Percentiles rank a stretch among this genome's conserved stretches.
phyloP scores from a whole-genome alignment of 495 filamentous ascomycete species.

The Durotheca rogersii region DNA sequence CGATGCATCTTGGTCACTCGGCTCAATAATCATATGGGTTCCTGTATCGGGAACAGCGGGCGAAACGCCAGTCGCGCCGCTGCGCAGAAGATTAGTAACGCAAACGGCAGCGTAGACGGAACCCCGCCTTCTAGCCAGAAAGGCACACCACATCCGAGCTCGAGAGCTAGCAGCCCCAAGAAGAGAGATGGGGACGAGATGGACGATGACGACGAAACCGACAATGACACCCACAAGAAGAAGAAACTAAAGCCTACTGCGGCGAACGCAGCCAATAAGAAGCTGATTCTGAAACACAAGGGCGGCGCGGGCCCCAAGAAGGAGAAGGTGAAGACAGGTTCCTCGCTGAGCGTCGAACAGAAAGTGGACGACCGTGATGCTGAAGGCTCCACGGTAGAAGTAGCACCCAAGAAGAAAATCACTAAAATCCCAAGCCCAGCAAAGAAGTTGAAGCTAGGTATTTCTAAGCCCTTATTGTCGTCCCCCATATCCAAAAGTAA shows the following conservation, averaged over 20 bases:
- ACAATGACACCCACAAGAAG: conserved; percentile 50
- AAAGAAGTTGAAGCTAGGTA: conserved; percentile 49
- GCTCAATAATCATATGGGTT: conserved; percentile 75
- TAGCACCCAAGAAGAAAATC: conserved; percentile 45
- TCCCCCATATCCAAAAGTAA: conserved; percentile 40
- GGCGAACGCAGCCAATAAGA: conserved; percentile 42
- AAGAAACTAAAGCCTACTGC: conserved; percentile 53
- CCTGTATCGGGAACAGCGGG: conserved; percentile 75
- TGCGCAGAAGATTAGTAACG: conserved; percentile 54
- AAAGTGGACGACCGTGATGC: conserved; percentile 42
- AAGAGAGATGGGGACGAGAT: conserved; percentile 54
- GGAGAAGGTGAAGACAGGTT: conserved; percentile 48
- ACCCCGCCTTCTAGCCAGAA: conserved; percentile 60
- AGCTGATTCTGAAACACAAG: conserved; percentile 53
- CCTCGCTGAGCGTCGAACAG: conserved; percentile 43
- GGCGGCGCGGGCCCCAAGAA: conserved; percentile 39
- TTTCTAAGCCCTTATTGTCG: conserved; percentile 41
- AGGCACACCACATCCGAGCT: conserved; percentile 58
- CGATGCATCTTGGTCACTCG: conserved; percentile 54
- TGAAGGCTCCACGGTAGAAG: conserved; percentile 43
- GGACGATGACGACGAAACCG: conserved; percentile 53
- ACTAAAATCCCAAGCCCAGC: conserved; percentile 44
- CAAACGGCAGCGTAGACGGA: conserved; percentile 48
- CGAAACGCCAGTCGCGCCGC: conserved; percentile 64
- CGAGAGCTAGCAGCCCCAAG: conserved; percentile 46